Conservation (phyloP, 345 rosid species). For the Rhizophora apiculata region DNA sequence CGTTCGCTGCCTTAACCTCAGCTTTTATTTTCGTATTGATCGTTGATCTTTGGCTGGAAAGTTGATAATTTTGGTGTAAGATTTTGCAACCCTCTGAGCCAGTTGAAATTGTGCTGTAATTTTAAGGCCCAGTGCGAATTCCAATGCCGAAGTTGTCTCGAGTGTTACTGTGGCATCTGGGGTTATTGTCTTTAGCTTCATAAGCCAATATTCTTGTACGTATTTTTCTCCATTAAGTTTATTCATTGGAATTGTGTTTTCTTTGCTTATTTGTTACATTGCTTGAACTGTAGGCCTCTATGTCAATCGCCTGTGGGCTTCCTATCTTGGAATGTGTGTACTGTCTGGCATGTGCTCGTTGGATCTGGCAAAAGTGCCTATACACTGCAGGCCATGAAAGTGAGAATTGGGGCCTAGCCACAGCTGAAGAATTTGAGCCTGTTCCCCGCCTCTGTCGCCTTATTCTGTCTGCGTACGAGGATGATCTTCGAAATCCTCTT, state of each 20-base stretch:
- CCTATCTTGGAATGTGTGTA: slow-evolving; percentile 86
- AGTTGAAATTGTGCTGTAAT: not conserved
- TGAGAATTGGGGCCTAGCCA: slow-evolving; percentile 81
- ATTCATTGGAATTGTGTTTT: slow-evolving; percentile 9
- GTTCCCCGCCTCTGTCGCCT: slow-evolving; percentile 75
- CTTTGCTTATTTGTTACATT: slow-evolving; percentile 14
- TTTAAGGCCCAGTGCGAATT: not conserved
- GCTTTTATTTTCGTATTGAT: not conserved
- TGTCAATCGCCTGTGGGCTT: slow-evolving; percentile 82
- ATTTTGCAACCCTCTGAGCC: not conserved
- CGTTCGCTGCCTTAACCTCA: not conserved
- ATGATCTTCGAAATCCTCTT: slow-evolving; percentile 63
- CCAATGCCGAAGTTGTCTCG: not conserved
- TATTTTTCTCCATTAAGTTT: not conserved
- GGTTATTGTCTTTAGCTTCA: not conserved
- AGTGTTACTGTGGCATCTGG: not conserved
- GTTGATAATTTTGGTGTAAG: not conserved
- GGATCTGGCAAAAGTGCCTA: slow-evolving; percentile 84
- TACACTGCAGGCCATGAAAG: slow-evolving; percentile 90
- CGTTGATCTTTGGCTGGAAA: not conserved
- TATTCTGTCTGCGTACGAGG: slow-evolving; percentile 69
- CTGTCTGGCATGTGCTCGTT: slow-evolving; percentile 81
- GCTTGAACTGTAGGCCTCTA: slow-evolving; percentile 46
- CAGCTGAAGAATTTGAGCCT: slow-evolving; percentile 68
- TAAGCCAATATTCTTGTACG: not conserved